Conservation (phyloP, 2,329 filamentous ascomycete species). For the Metarhizium guizhouense region DNA sequence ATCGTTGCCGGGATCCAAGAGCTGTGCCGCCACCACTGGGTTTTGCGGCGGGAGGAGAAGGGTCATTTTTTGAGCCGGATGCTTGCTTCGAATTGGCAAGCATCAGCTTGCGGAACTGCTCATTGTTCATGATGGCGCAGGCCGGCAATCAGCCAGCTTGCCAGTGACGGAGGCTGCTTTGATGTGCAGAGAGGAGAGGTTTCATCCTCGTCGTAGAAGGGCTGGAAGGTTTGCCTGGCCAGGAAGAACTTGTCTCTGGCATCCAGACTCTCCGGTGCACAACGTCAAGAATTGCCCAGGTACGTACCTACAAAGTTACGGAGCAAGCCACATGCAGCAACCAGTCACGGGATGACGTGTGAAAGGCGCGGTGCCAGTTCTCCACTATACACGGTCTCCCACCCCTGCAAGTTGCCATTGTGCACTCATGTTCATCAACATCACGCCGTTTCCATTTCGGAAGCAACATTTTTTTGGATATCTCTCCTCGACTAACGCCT, state of each 20-base stretch:
- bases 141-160: neutral
- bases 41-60: constrained; percentile 25
- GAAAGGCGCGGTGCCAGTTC: constrained; percentile 13
- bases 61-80: constrained; percentile 33
- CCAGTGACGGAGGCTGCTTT: neutral
- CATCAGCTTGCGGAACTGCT: constrained; percentile 80
- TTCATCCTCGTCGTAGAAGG: neutral
- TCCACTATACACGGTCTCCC: constrained; percentile 27
- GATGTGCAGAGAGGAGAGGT: neutral
- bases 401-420: neutral
- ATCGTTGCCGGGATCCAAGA: constrained; percentile 68
- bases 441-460: neutral
- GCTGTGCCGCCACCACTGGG: constrained; percentile 29
- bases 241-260: too few species aligned
- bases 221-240: neutral
- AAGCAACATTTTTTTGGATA: constrained; percentile 2
- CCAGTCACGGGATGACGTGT: constrained; percentile 33
- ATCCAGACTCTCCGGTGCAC: too few species aligned
- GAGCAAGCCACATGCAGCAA: neutral
- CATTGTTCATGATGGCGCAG: constrained; percentile 74
- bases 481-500: too few species aligned
- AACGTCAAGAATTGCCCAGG: too few species aligned
- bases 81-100: constrained; percentile 37
- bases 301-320: too few species aligned
- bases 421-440: neutral